Conservation (phyloP, 805 yeast species). For the Monosporozyma aerobia region DNA sequence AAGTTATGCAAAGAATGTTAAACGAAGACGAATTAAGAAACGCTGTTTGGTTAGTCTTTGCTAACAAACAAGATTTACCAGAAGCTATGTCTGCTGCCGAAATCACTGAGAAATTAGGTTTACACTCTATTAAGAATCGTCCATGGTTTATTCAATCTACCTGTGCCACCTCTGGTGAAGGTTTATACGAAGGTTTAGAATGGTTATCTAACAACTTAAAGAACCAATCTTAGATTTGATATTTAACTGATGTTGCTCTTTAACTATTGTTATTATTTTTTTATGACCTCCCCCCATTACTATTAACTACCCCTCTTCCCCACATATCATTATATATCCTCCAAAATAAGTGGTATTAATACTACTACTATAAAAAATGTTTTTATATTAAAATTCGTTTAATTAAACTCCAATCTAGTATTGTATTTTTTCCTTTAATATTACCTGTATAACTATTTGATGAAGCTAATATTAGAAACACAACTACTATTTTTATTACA, state of each 20-base stretch:
- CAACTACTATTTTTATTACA: background rate
- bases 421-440: background rate
- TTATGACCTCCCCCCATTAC: background rate
- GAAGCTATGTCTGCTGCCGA: slow-evolving; percentile 99
- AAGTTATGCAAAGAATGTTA: slow-evolving; percentile 95
- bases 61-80: slow-evolving; percentile 98
- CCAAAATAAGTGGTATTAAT: background rate
- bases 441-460: background rate
- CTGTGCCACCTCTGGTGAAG: slow-evolving; percentile 99
- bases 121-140: slow-evolving; percentile 95
- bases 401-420: background rate
- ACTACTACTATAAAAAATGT: background rate
- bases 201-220: slow-evolving; percentile 91
- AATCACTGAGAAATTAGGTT: slow-evolving; percentile 92
- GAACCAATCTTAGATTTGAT: slow-evolving; percentile 39
- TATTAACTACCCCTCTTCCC: background rate
- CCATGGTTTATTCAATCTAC: slow-evolving; percentile 99
- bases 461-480: background rate
- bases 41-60: slow-evolving; percentile 89
- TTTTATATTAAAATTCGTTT: background rate
- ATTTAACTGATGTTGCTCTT: background rate
- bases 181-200: slow-evolving; percentile 94
- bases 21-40: slow-evolving; percentile 98
- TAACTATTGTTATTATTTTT: background rate
- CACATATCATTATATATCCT: background rate